Percentiles rank a stretch among this genome's conserved stretches.
Evolutionary conservation across 305 asterid species (phyloP).

Genomic region (Fraxinus dipetala): DNA sequence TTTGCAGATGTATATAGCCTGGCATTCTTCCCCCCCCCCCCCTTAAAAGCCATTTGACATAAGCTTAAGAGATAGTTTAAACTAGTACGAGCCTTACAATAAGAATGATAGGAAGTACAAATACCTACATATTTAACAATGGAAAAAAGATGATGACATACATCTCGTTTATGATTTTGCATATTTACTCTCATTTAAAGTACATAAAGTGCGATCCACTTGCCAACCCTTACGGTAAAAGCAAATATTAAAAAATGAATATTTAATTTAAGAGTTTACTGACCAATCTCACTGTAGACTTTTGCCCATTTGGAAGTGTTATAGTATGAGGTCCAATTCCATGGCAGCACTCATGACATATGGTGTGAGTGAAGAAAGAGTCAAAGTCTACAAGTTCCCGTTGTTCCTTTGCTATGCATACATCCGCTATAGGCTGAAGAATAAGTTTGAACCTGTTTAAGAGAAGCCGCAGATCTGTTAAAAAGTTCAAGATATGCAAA

Average conservation of each 20-base stretch:
- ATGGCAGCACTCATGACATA: conserved; percentile 96
- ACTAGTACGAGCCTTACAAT: not conserved
- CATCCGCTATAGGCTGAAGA: conserved; percentile 82
- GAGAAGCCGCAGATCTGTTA: conserved; percentile 15
- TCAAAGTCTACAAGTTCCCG: conserved; percentile 69
- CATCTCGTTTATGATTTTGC: not conserved
- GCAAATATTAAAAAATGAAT: not conserved
- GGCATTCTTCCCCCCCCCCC: not conserved
- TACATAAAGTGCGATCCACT: not conserved
- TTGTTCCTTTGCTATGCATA: conserved; percentile 68
- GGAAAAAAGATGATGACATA: not conserved
- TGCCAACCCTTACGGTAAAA: too few species aligned
- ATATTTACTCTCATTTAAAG: not conserved
- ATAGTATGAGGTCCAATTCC: conserved; percentile 98
- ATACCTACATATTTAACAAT: not conserved
- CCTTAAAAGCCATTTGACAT: not conserved
- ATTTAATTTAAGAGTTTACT: not conserved
- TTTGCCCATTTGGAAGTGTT: conserved; percentile 67
- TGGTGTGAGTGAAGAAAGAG: conserved; percentile 89
- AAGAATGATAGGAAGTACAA: not conserved
- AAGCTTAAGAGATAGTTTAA: not conserved
- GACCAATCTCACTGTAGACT: conserved; percentile 87
- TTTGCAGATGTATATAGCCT: not conserved
- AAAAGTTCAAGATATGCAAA: not conserved
- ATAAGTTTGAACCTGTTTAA: conserved; percentile 78